Conservation (phyloP, 805 yeast species). For the Yamadazyma kitorensis region DNA sequence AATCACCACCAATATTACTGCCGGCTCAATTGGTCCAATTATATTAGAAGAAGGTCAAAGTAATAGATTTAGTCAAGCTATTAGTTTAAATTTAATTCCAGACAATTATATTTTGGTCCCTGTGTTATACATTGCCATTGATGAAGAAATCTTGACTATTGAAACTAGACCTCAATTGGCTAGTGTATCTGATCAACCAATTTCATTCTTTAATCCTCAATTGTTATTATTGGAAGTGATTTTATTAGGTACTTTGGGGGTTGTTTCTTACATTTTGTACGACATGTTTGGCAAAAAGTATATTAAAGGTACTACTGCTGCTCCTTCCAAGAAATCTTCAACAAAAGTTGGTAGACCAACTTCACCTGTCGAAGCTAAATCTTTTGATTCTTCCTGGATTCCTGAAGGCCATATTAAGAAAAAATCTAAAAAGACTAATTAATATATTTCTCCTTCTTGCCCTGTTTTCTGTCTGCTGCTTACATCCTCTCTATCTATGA, state of each 20-base stretch:
- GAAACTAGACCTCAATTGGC: conserved; percentile 59
- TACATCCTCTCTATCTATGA: no score
- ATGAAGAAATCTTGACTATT: conserved; percentile 50
- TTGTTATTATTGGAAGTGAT: conserved; percentile 61
- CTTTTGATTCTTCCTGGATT: conserved; percentile 52
- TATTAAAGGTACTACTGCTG: conserved; percentile 15
- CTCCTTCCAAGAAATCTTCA: conserved; percentile 31
- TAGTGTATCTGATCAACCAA: conserved; percentile 57
- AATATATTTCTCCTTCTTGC: no score
- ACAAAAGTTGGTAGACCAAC: conserved; percentile 12
- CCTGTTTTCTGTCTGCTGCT: no score
- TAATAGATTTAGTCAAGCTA: conserved; percentile 51
- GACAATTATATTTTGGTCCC: conserved; percentile 61
- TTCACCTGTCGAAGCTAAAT: conserved; percentile 19
- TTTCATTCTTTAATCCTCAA: conserved; percentile 73
- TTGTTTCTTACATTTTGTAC: conserved; percentile 48
- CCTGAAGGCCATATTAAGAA: conserved; percentile 52
- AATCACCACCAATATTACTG: conserved; percentile 58
- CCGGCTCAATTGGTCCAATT: conserved; percentile 61
- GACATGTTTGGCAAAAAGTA: conserved; percentile 45
- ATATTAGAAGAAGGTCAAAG: conserved; percentile 48
- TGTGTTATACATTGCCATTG: conserved; percentile 49
- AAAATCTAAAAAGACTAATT: conserved; percentile 25
- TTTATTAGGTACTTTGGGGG: conserved; percentile 47
- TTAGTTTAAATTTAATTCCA: conserved; percentile 58